Evolutionary conservation across 163 green algal genomes (phyloP), one percentile per base, ranked within the genome.

Genomic region (Scenedesmus sp.): DNA sequence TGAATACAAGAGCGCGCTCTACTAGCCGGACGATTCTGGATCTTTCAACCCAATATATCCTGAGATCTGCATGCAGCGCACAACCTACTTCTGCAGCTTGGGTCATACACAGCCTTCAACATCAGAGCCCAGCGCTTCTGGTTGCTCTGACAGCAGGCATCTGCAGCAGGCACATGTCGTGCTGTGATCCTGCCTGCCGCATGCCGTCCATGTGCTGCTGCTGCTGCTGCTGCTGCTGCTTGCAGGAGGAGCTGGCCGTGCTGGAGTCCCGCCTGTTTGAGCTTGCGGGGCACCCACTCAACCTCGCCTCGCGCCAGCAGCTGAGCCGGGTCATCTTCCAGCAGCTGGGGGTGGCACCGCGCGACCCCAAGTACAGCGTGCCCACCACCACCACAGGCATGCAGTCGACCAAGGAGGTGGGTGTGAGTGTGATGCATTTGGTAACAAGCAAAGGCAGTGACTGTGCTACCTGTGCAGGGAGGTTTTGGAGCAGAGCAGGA

Each of bases 251-350:
- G 60, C 55, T 67, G n/a, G 83, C 64, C 23, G 18, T 18, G n/a
- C 84, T 88, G 6, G 84, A 88, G 84, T 52, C 26, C 2, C 34
- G 79, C 16, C 66, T 90, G 85, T 90, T 62, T 83, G 64, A 82
- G 4, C 8, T 90, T 77, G 85, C 85, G 20, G 85, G 85, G 4
- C 16, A 55, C 46, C 16, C 10, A 4, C 83, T 90, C 66, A 90
- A 64, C 79, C 79, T 66, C 18, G 52, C 6, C 66, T 66, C 46
- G 13, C 52, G 18, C 54, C 20, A 84, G 64, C 46, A 90, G 66
- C 66, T 82, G 15, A 82, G 85, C 52, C 46, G 18, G 46, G 54
- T 90, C 46, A 90, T 90, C 16, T 90, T 77, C 52, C 15, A 90
- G 5, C 20, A 90, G 85, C 85, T 90, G 85, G 34, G 73, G 18